A percentile compares a stretch with the other conserved stretches of the same genome.
These are phyloP conservation scores for Candida alai DNA, from an alignment of 805 yeast species.

Conservation along the genomic window DNA sequence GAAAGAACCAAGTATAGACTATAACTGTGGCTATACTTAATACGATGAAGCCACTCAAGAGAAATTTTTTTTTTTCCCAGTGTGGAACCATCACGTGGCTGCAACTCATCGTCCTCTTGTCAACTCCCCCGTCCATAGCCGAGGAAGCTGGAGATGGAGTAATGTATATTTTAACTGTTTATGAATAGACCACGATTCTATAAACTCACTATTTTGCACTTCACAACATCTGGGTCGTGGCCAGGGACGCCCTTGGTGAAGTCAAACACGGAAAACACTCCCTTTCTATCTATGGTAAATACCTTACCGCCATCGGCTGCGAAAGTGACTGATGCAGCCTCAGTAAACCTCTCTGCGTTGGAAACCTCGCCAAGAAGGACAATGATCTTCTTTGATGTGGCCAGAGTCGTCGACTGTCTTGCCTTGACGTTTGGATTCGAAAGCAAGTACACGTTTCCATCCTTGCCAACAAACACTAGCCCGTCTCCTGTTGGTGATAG, in stretches of 20 bases:
- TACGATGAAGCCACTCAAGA: too few species aligned
- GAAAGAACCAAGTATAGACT: too few species aligned
- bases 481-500: conserved; percentile 87
- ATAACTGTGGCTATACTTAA: too few species aligned
- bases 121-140: too few species aligned
- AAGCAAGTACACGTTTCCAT: conserved; percentile 71
- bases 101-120: too few species aligned
- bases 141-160: too few species aligned
- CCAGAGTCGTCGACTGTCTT: conserved; percentile 12
- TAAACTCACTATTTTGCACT: conserved; percentile 54
- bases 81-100: too few species aligned
- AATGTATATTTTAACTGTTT: too few species aligned
- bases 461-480: conserved; percentile 72
- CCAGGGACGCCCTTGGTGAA: conserved; percentile 82
- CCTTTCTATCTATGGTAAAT: conserved; percentile 76
- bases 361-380: conserved; percentile 75
- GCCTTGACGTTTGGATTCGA: conserved; percentile 48
- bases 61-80: too few species aligned
- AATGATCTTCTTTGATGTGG: conserved; percentile 41
- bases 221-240: conserved; percentile 59
- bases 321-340: conserved; percentile 75
- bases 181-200: conserved; percentile 6
- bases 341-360: conserved; percentile 65
- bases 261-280: conserved; percentile 73
- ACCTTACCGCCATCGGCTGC: conserved; percentile 80